Evolutionary conservation across 2,329 filamentous ascomycete species (phyloP).

Genomic region (Cucurbitaria berberidis): DNA sequence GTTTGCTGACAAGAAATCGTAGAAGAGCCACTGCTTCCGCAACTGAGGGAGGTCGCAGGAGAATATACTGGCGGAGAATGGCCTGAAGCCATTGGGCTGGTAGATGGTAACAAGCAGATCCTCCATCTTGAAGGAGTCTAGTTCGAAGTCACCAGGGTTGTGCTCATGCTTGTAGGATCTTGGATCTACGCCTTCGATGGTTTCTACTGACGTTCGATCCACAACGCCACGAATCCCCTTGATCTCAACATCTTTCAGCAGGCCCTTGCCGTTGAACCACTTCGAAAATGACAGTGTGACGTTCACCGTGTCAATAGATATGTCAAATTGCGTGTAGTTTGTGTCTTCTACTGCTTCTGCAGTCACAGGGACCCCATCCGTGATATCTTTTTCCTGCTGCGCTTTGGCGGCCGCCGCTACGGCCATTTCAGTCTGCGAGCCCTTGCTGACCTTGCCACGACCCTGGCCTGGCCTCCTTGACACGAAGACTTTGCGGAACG

Average conservation of each 20-base stretch:
- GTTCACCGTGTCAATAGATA: slow-evolving; percentile 93
- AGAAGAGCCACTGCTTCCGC: slow-evolving; percentile 96
- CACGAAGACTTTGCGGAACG: slow-evolving; percentile 95
- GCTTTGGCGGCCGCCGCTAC: slow-evolving; percentile 81
- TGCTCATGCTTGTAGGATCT: slow-evolving; percentile 87
- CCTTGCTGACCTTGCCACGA: slow-evolving; percentile 85
- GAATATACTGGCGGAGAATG: slow-evolving; percentile 93
- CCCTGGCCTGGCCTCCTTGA: slow-evolving; percentile 86
- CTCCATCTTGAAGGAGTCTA: slow-evolving; percentile 95
- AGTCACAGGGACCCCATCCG: slow-evolving; percentile 46
- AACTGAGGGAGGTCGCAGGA: slow-evolving; percentile 92
- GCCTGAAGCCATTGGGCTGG: slow-evolving; percentile 88
- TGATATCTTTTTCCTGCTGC: slow-evolving; percentile 48
- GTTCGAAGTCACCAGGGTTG: slow-evolving; percentile 91
- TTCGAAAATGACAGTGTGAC: slow-evolving; percentile 97
- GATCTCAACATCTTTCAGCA: slow-evolving; percentile 89
- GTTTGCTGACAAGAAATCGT: slow-evolving; percentile 93
- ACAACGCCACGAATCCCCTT: slow-evolving; percentile 92
- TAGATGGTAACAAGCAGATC: slow-evolving; percentile 91
- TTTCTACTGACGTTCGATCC: slow-evolving; percentile 83
- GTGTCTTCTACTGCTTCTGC: slow-evolving; percentile 75
- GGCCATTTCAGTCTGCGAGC: slow-evolving; percentile 82
- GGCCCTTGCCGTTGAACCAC: slow-evolving; percentile 97
- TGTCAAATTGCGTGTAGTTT: slow-evolving; percentile 97
- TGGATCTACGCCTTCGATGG: slow-evolving; percentile 76